Base-by-base conservation (phyloP, 345 rosid genomes). In the Raphanus raphanistrum region DNA sequence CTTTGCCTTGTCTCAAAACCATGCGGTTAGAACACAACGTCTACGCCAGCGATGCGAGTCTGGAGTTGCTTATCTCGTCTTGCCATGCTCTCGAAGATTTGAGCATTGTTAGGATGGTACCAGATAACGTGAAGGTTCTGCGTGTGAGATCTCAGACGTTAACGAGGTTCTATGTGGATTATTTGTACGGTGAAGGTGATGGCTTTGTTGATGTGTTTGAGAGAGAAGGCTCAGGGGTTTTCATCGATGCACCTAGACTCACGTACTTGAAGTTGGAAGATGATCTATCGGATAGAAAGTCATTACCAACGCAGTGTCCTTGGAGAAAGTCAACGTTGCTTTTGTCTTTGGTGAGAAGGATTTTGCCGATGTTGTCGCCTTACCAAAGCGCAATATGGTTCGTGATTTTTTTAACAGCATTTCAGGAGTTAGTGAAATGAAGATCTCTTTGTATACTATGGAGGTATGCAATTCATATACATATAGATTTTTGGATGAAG, bases 221-320 rank as follows among this genome's bases (percentile, higher is more conserved):
- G 4, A 68, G n/a, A n/a, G 2, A 59, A 43, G 52, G 1, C 35
- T 8, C 29, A 1, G 74, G 27, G 54, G 73, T 76, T 68, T 29
- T 76, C 8, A 60, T 76, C 9, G 68, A 76, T 59, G 74, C 68
- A 3, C 74, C 74, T 17, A 60, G 68, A 41, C 78, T 75, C 25
- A 12, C 57, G 66, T 59, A 68, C 35, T 26, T 76, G 60, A 76
- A 68, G 36, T 17, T 60, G 13, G 13, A 67, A 17, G 79, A 76
- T 68, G 61, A 67, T 45, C 12, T 59, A 1, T 67, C 79, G 0
- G 61, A 45, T 12, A 61, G 25, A 59, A 59, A 68, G 32, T 43
- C 68, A 59, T 76, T 5, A 76, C 21, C 62, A 76, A 32, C 25
- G 15, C 68, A 8, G 68, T 12, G 54, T 76, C 79, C 29, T 76